Evolutionary conservation across 2,329 filamentous ascomycete species (phyloP), one percentile per base, ranked within the genome.

Genomic region (Fusarium nodosum): DNA sequence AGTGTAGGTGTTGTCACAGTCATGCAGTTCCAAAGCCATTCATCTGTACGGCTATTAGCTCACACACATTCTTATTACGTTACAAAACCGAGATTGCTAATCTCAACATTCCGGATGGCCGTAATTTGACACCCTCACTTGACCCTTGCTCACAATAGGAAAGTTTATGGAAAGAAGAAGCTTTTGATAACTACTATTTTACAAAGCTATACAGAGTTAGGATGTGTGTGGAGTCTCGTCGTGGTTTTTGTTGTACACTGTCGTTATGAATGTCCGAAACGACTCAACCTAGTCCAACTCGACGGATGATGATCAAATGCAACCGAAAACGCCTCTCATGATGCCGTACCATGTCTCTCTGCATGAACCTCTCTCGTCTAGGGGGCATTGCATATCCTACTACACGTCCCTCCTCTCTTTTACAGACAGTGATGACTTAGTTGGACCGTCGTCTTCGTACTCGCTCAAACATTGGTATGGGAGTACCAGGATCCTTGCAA

Each of bases 401-500:
- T 30, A 24, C 13, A 22, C n/a, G 33, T 26, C n/a, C 47, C 16
- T 12, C 28, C 18, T 24, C 18, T 28, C 24, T 7, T 20, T 11
- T 41, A 7, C 2, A 7, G 33, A 34, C 8, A 18, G 7, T 22
- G n/a, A 22, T 31, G 24, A 16, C 22, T 42, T 69, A 77, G 45
- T 65, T 65, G 24, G 63, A 60, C 4, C 63, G 56, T 54, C 70
- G 71, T 62, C 71, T 75, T 56, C 65, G 70, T 26, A 78, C 47
- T 24, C 73, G 72, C 57, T 78, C 76, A 72, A 80, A 81, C 75
- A 77, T 77, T 22, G 79, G 79, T 68, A 79, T 72, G 31, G 77
- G 78, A 31, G 72, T 74, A 36, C 77, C 76, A 7, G 79, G 77
- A 48, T 77, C 72, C 44, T 72, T 76, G 71, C 94, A 91, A 52